Evolutionary conservation across 2,329 filamentous ascomycete species (phyloP), one percentile per base, ranked within the genome.

Genomic region (Stagonosporopsis vannaccii): DNA sequence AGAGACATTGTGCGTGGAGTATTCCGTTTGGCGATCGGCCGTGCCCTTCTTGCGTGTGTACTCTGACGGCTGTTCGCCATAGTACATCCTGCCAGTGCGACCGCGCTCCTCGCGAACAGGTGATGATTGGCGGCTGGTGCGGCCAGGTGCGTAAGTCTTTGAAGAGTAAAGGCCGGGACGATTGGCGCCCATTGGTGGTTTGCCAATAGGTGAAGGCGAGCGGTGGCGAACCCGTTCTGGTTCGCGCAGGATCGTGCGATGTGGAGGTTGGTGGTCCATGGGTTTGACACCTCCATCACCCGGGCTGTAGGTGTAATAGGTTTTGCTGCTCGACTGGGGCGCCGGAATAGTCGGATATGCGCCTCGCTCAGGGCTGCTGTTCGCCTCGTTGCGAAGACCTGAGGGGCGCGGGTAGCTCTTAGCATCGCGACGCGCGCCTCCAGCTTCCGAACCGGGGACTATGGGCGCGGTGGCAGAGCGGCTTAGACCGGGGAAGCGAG

Each of bases 381-480:
- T 71, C 62, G 58, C 67, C 46, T 71, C 61, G 39, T 68, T 69
- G 43, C 74, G 74, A 4, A 76, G 63, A 22, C 59, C 65, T 7
- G 75, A 75, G 6, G 67, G 56, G 53, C 64, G 71, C 35, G 63
- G 20, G 11, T 46, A 55, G 28, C 56, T 56, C 15, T 63, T 48
- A 8, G 69, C 62, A 46, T 73, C 71, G 50, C 69, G 65, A 48
- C 70, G 66, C n/a, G 69, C 62, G 9, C 69, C 65, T 30, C 67
- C 66, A 20, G 37, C 53, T 6, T 56, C 53, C 33, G 68, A 62
- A 33, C 62, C 62, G 9, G 63, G 54, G 63, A 72, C 23, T 56
- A 51, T 46, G 3, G 74, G 79, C 79, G 79, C 79, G 0, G 78
- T 81, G 45, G 80, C 73, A 25, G 78, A 71, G 55, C 79, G 78